phyloP scores from a whole-genome alignment of 1,284 basidiomycete species.

The Pseudozyma sp. region DNA sequence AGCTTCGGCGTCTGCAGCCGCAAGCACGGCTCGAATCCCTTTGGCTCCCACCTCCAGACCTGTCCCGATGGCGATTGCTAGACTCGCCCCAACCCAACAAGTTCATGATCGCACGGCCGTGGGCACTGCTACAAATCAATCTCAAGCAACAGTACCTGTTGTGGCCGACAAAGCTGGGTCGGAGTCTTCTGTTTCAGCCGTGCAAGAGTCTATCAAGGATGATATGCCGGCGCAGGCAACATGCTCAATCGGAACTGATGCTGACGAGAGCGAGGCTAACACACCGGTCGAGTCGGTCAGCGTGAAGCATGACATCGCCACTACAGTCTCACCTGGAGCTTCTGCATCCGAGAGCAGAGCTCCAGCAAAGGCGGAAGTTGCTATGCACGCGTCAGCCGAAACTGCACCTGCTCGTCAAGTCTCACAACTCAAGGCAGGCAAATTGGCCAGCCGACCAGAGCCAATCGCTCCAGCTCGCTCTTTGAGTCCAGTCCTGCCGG shows the following conservation, averaged over 20 bases:
- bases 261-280: not conserved
- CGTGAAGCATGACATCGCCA: not conserved
- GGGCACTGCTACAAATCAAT: not conserved
- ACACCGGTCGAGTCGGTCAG: not conserved
- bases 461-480: slow-evolving; percentile 12
- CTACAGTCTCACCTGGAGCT: no score
- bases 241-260: not conserved
- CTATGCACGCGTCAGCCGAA: not conserved
- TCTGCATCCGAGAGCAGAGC: no score
- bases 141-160: not conserved
- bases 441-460: not conserved
- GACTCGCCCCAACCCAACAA: slow-evolving; percentile 32
- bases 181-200: not conserved
- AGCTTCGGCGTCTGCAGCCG: slow-evolving; percentile 13
- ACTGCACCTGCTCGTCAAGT: slow-evolving; percentile 1
- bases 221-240: not conserved
- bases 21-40: not conserved
- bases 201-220: not conserved
- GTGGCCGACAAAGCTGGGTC: not conserved
- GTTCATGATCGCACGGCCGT: slow-evolving; percentile 1
- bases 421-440: slow-evolving; percentile 4
- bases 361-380: no score
- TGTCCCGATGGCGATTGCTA: slow-evolving; percentile 37
- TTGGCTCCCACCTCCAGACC: slow-evolving; percentile 15
- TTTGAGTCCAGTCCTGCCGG: slow-evolving; percentile 23